Evolutionary conservation across 495 filamentous ascomycete species (phyloP).

Genomic region (Trichoderma virens): DNA sequence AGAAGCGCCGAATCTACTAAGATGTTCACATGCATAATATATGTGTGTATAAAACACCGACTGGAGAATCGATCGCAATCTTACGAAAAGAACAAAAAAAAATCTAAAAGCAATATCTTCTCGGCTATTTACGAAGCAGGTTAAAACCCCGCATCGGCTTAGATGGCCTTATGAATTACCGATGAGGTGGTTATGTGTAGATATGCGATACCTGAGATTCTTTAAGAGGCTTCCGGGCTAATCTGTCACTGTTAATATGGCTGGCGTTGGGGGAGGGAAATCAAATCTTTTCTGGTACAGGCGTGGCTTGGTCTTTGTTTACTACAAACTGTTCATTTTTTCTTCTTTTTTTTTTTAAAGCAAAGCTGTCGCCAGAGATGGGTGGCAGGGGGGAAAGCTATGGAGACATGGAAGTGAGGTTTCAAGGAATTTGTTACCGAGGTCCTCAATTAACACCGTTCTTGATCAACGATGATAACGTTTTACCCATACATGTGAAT

Average conservation of each 20-base stretch:
- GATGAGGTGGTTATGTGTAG: slow-evolving; percentile 2
- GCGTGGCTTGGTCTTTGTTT: slow-evolving; percentile 8
- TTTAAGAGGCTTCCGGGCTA: slow-evolving; percentile 5
- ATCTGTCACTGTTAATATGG: slow-evolving; percentile 8
- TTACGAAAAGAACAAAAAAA: not conserved
- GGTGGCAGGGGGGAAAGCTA: not conserved
- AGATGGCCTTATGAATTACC: not conserved
- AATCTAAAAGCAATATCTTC: not conserved
- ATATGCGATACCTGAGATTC: slow-evolving; percentile 1
- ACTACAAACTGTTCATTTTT: not conserved
- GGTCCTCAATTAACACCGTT: slow-evolving; percentile 1
- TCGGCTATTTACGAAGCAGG: not conserved
- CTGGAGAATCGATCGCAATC: no score
- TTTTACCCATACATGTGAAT: not conserved
- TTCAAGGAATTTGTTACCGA: not conserved
- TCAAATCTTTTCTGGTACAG: slow-evolving; percentile 7
- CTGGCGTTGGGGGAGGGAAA: slow-evolving; percentile 7
- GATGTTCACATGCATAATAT: not conserved
- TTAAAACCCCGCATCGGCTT: slow-evolving; percentile 4
- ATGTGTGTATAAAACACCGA: not conserved
- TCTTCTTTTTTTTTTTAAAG: not conserved
- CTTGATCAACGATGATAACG: not conserved
- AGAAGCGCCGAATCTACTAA: not conserved
- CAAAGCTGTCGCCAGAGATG: not conserved
- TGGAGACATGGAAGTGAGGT: not conserved